phyloP scores from a whole-genome alignment of 176 grass and related monocot genomes.

The Melocanna baccifera region DNA sequence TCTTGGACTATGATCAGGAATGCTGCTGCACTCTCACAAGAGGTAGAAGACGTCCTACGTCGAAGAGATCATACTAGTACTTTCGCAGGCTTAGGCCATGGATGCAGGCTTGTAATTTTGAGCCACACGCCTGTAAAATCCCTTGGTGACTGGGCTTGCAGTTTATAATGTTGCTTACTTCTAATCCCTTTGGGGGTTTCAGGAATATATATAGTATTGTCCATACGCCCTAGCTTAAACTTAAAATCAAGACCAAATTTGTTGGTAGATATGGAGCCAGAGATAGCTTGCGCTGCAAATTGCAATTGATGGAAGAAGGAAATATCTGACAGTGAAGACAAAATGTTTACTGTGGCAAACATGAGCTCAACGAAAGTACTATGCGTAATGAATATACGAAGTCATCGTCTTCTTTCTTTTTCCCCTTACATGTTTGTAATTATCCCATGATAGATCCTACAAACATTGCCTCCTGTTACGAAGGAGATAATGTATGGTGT shows the following conservation, averaged over 20 bases:
- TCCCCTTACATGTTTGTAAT: background rate
- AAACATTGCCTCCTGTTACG: background rate
- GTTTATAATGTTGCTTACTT: conserved; percentile 15
- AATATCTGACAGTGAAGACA: background rate
- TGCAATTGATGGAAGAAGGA: background rate
- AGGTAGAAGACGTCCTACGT: background rate
- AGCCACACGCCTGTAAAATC: background rate
- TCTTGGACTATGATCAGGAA: conserved; percentile 53
- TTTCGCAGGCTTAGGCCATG: background rate
- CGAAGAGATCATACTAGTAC: background rate
- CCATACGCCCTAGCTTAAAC: background rate
- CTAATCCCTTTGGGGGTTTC: background rate
- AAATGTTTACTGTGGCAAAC: background rate
- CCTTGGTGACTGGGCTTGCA: conserved; percentile 1
- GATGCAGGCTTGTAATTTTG: conserved; percentile 33
- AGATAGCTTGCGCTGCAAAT: background rate
- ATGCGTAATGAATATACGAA: background rate
- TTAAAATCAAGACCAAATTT: background rate
- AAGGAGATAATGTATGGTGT: background rate
- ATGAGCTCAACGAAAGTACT: background rate
- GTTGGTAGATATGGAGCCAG: background rate
- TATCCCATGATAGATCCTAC: background rate
- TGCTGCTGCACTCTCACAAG: background rate
- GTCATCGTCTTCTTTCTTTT: background rate
- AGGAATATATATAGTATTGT: background rate